A percentile compares a stretch with the other conserved stretches of the same genome.
Evolutionary conservation across 176 grass and related monocot species (phyloP).

Genomic region (Oryza punctata): DNA sequence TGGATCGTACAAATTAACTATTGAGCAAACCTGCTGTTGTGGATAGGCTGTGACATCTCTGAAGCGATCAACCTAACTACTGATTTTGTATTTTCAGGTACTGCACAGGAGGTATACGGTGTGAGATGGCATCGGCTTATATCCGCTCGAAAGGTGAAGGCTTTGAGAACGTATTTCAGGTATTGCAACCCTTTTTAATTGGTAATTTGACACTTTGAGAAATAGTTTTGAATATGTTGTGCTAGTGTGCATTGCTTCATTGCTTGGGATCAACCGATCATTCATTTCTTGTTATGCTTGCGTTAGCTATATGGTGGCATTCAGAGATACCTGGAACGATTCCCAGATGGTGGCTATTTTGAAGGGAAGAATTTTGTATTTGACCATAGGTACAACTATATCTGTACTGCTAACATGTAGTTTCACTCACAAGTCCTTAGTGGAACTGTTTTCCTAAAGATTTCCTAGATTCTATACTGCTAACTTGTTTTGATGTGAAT

Average conservation of each 20-base stretch:
- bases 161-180: constrained; percentile 82
- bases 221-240: neutral
- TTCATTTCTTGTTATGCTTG: constrained; percentile 31
- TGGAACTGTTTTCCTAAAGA: neutral
- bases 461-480: neutral
- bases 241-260: constrained; percentile 19
- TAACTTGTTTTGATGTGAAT: constrained; percentile 26
- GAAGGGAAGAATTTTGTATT: constrained; percentile 99
- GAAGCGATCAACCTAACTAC: constrained; percentile 10
- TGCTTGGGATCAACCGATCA: neutral
- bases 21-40: constrained; percentile 45
- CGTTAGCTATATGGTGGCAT: constrained; percentile 87
- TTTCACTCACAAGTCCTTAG: neutral
- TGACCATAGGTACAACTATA: constrained; percentile 65
- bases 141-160: constrained; percentile 87
- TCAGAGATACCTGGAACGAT: constrained; percentile 87
- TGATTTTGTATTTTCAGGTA: constrained; percentile 58
- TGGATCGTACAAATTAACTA: neutral
- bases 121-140: constrained; percentile 91
- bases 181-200: constrained; percentile 4
- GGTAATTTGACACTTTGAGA: neutral
- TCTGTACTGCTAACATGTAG: neutral
- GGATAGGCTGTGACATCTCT: constrained; percentile 38
- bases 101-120: constrained; percentile 89
- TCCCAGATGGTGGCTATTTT: constrained; percentile 88